Percentiles rank a stretch among this genome's conserved stretches.
Evolutionary conservation across 371 early-diverging fungal genomes (phyloP).

Genomic region (Coemansia sp.): DNA sequence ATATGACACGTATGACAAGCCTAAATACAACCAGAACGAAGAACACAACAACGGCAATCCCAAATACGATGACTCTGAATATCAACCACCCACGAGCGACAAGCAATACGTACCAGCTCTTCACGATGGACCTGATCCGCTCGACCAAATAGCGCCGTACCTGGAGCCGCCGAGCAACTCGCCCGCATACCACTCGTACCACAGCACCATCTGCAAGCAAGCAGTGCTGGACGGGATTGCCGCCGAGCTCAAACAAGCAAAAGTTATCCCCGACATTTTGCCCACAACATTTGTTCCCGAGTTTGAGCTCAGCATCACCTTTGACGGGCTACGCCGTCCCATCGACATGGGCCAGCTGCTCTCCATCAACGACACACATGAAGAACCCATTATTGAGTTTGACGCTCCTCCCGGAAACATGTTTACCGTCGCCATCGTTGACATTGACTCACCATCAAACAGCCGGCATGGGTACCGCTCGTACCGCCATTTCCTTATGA

Average conservation of each 20-base stretch:
- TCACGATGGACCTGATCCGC: background rate
- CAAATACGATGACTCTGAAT: background rate
- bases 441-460: conserved; percentile 23
- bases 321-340: background rate
- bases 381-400: conserved; percentile 31
- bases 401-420: conserved; percentile 19
- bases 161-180: background rate
- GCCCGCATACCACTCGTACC: background rate
- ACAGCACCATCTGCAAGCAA: background rate
- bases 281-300: conserved; percentile 17
- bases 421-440: conserved; percentile 31
- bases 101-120: background rate
- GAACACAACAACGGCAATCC: background rate
- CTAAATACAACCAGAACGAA: too few species aligned
- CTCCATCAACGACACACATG: conserved; percentile 10
- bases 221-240: background rate
- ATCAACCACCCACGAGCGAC: background rate
- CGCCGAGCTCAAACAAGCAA: conserved; percentile 4
- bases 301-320: conserved; percentile 16
- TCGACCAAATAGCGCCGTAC: conserved; percentile 3
- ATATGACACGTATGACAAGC: too few species aligned
- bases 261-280: conserved; percentile 24
- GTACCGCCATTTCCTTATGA: conserved; percentile 25
- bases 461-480: conserved; percentile 34
- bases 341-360: conserved; percentile 36